A percentile compares a stretch with the other conserved stretches of the same genome.
These are phyloP conservation scores for Heliocybe sulcata DNA, from an alignment of 1,284 basidiomycete species.

Conservation along the genomic window DNA sequence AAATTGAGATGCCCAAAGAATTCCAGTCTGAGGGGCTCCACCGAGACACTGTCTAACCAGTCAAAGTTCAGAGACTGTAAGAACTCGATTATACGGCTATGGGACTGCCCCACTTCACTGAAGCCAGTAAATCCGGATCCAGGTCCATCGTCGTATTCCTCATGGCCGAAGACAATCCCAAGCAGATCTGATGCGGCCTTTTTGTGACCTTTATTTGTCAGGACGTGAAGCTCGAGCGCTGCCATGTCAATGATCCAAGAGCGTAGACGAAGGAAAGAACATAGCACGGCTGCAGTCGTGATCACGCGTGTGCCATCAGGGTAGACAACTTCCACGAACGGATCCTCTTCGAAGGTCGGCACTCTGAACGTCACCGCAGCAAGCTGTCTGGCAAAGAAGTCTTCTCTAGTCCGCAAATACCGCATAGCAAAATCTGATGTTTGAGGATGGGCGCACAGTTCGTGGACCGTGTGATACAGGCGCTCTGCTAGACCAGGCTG, in stretches of 20 bases:
- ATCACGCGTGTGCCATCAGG: slow-evolving; percentile 66
- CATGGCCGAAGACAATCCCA: slow-evolving; percentile 66
- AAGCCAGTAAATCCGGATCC: slow-evolving; percentile 26
- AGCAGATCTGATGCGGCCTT: slow-evolving; percentile 68
- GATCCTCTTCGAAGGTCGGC: slow-evolving; percentile 38
- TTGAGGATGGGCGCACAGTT: slow-evolving; percentile 80
- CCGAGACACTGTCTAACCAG: slow-evolving; percentile 73
- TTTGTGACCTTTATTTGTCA: slow-evolving; percentile 71
- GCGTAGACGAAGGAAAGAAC: slow-evolving; percentile 77
- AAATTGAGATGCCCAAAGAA: slow-evolving; percentile 70
- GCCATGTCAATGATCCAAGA: slow-evolving; percentile 84
- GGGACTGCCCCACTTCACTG: slow-evolving; percentile 71
- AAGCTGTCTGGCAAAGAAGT: slow-evolving; percentile 86
- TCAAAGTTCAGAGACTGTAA: slow-evolving; percentile 82
- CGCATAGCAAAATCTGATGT: slow-evolving; percentile 82
- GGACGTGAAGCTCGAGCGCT: slow-evolving; percentile 85
- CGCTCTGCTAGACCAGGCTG: slow-evolving; percentile 84
- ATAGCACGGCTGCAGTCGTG: slow-evolving; percentile 69
- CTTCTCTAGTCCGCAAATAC: slow-evolving; percentile 84
- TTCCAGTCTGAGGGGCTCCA: slow-evolving; percentile 54
- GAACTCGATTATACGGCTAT: slow-evolving; percentile 82
- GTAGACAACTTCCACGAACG: slow-evolving; percentile 65
- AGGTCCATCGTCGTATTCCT: slow-evolving; percentile 25
- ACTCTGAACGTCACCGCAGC: slow-evolving; percentile 62
- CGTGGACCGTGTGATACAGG: slow-evolving; percentile 78